Evolutionary conservation across 1,139 yeast species (phyloP).

Genomic region (Diutina mesorugosa): DNA sequence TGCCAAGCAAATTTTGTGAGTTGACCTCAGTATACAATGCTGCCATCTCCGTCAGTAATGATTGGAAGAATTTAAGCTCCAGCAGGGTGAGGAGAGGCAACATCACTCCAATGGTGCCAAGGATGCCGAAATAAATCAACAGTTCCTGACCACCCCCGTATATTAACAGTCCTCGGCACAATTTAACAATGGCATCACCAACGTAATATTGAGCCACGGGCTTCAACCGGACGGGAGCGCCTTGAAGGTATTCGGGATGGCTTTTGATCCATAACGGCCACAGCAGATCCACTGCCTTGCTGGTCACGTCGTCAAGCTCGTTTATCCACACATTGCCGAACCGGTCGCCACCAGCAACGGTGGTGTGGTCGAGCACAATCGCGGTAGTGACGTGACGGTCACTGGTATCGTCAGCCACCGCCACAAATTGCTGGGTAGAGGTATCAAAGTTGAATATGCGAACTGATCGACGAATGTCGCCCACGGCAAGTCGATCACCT

Average conservation of each 20-base stretch:
- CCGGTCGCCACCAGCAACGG: conserved; percentile 79
- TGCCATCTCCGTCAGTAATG: conserved; percentile 40
- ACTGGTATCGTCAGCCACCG: conserved; percentile 59
- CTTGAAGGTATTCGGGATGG: conserved; percentile 40
- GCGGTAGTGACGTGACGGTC: conserved; percentile 56
- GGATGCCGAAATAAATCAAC: conserved; percentile 61
- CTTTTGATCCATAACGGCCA: background rate
- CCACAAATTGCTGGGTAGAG: conserved; percentile 37
- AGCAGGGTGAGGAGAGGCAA: conserved; percentile 51
- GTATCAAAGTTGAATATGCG: conserved; percentile 43
- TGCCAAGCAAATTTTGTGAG: conserved; percentile 33
- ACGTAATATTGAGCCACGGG: background rate
- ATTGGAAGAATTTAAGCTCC: conserved; percentile 49
- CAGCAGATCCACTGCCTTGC: conserved; percentile 25
- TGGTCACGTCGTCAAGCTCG: conserved; percentile 37
- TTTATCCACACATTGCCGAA: conserved; percentile 71
- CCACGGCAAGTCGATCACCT: conserved; percentile 43
- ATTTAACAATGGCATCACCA: background rate
- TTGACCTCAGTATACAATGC: conserved; percentile 13
- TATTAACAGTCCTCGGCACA: conserved; percentile 33
- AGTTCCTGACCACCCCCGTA: conserved; percentile 59
- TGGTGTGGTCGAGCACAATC: conserved; percentile 53
- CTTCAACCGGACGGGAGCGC: conserved; percentile 29
- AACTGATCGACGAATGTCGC: conserved; percentile 56
- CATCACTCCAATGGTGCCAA: conserved; percentile 69